phyloP scores from a whole-genome alignment of 495 filamentous ascomycete species.

The Neurospora sp. region DNA sequence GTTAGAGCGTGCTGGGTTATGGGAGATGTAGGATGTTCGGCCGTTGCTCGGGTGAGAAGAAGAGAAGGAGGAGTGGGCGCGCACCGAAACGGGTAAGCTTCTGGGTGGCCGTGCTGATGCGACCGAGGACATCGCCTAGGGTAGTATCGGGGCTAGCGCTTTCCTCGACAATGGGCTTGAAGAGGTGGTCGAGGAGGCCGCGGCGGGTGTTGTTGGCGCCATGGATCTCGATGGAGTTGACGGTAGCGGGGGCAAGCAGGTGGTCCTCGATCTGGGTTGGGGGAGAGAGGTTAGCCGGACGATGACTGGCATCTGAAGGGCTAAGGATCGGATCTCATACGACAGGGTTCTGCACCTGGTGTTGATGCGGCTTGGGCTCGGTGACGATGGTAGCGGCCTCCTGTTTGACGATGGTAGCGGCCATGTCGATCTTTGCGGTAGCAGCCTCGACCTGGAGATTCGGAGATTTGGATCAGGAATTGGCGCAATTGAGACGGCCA shows the following conservation, averaged over 20 bases:
- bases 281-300: not conserved
- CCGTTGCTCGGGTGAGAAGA: not conserved
- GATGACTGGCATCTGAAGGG: not conserved
- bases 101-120: constrained; percentile 54
- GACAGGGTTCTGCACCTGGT: not conserved
- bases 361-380: not conserved
- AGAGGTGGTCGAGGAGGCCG: constrained; percentile 66
- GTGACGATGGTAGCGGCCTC: not conserved
- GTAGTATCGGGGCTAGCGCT: constrained; percentile 60
- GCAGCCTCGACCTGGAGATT: not conserved
- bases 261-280: constrained; percentile 56
- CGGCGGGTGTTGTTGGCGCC: constrained; percentile 68
- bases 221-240: constrained; percentile 72
- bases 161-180: constrained; percentile 64
- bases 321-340: not conserved
- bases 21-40: not conserved
- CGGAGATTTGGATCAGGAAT: not conserved
- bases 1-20: not conserved
- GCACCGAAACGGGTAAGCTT: constrained; percentile 77
- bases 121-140: constrained; percentile 61
- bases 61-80: constrained; percentile 3
- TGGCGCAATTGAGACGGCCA: not conserved
- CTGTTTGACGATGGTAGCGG: not conserved
- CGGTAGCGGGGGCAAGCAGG: constrained; percentile 57
- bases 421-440: not conserved